These are phyloP conservation scores for Daldinia bambusicola DNA, from an alignment of 495 filamentous ascomycete genomes.

Conservation along the genomic window DNA sequence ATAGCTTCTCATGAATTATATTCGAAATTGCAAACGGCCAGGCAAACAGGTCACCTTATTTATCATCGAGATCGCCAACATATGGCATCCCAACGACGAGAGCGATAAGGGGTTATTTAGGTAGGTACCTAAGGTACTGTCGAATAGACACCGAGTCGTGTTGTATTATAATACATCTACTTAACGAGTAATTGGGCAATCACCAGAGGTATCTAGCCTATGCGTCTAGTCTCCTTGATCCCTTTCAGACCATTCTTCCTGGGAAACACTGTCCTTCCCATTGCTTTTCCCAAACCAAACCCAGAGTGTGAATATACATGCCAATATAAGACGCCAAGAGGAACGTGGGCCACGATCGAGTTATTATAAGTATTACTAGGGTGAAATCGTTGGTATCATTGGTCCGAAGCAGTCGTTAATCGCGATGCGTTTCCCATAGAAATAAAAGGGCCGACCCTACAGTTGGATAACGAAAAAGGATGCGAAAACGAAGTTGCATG, in stretches of 20 bases:
- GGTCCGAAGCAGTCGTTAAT: constrained; percentile 45
- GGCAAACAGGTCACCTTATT: not conserved
- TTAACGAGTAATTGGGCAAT: constrained; percentile 23
- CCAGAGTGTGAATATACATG: constrained; percentile 21
- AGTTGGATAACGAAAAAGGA: constrained; percentile 13
- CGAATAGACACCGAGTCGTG: constrained; percentile 28
- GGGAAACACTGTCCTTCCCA: not conserved
- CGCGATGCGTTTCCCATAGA: constrained; percentile 29
- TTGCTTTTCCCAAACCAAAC: constrained; percentile 20
- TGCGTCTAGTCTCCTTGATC: constrained; percentile 13
- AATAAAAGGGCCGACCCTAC: constrained; percentile 21
- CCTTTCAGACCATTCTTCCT: constrained; percentile 13
- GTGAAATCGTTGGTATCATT: constrained; percentile 47
- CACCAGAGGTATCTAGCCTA: constrained; percentile 18
- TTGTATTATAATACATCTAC: constrained; percentile 39
- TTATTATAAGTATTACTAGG: constrained; percentile 34
- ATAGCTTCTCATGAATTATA: not conserved
- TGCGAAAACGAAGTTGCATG: constrained; percentile 13
- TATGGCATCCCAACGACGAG: not conserved
- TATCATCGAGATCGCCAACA: not conserved
- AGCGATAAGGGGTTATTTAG: not conserved
- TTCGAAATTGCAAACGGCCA: not conserved
- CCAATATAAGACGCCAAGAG: constrained; percentile 21
- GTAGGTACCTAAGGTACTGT: not conserved
- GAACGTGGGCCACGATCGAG: constrained; percentile 24